Evolutionary conservation across 257 asterid species (phyloP).

Genomic region (Fraxinus cuspidata): DNA sequence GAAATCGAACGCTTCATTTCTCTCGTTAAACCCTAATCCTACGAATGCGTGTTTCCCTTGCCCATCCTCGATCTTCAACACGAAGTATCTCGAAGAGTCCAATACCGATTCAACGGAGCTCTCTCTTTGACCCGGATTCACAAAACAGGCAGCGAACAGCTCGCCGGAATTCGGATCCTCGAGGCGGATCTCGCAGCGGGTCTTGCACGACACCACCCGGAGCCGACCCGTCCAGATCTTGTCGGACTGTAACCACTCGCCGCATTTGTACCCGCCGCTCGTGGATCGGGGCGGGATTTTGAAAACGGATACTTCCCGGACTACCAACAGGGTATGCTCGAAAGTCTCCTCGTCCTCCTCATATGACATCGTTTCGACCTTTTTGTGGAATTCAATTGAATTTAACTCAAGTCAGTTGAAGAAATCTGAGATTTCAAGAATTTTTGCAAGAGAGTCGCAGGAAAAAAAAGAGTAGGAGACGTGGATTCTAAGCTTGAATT

Average conservation of each 20-base stretch:
- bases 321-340: slow-evolving; percentile 96
- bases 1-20: slow-evolving; percentile 68
- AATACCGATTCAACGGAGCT: slow-evolving; percentile 81
- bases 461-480: slow-evolving; percentile 27
- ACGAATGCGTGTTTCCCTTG: slow-evolving; percentile 86
- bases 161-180: slow-evolving; percentile 93
- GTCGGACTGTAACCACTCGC: slow-evolving; percentile 97
- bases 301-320: slow-evolving; percentile 85
- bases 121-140: slow-evolving; percentile 85
- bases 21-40: slow-evolving; percentile 84
- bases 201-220: slow-evolving; percentile 73
- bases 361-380: slow-evolving; percentile 54
- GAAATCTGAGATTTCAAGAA: slow-evolving; percentile 2
- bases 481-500: slow-evolving; percentile 36
- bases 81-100: slow-evolving; percentile 91
- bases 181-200: slow-evolving; percentile 93
- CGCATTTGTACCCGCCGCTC: slow-evolving; percentile 97
- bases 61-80: slow-evolving; percentile 90
- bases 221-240: slow-evolving; percentile 99
- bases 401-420: background rate
- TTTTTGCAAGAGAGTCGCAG: background rate
- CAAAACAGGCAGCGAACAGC: slow-evolving; percentile 91
- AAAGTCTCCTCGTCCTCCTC: slow-evolving; percentile 82
- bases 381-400: background rate
- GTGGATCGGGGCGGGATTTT: slow-evolving; percentile 96